Evolutionary conservation across 495 filamentous ascomycete genomes (phyloP), one percentile per base, ranked within the genome.

Genomic region (Penicillium simplicissimum): DNA sequence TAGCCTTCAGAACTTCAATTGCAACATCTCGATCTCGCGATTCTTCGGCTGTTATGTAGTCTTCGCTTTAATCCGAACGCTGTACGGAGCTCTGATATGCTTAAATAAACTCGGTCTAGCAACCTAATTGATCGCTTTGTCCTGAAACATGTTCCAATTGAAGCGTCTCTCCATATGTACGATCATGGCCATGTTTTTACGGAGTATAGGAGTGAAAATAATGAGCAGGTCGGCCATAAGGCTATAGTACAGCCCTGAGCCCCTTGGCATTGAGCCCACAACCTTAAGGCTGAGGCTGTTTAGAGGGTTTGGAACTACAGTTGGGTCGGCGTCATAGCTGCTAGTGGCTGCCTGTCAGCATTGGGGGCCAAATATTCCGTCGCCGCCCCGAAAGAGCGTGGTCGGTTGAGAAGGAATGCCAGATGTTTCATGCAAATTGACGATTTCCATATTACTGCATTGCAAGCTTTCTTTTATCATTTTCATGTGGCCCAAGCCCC

Each of bases 321-420:
- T n/a, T n/a, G n/a, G n/a, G 42, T 47, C 8, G 42, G 42, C 38
- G 42, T 11, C 8, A 43, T n/a, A 8, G 17, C 17, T 47, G 8
- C 21, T 23, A 47, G 42, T 17, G 7, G 8, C 38, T 6, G 7
- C 8, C n/a, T 6, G 11, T 33, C 48, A 31, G 48, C 15, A 9
- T 59, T 52, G 57, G 57, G 57, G 57, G 57, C 57, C 57, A 59
- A 52, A 51, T 59, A 52, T 59, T 31, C 25, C 35, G 17, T 34
- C 19, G 10, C 34, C 10, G 14, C 23, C 14, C n/a, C 2, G 48
- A 47, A 25, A 13, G 9, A 52, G 28, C 28, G 28, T 6, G 28
- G 4, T 31, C 28, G 3, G 28, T 31, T 7, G 28, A 31, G 6
- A 25, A 25, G 23, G 28, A 7, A 31, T 31, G 28, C 28, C 28